Evolutionary conservation across 2,329 filamentous ascomycete genomes (phyloP).

Genomic region (Cercospora zeae-maydis): DNA sequence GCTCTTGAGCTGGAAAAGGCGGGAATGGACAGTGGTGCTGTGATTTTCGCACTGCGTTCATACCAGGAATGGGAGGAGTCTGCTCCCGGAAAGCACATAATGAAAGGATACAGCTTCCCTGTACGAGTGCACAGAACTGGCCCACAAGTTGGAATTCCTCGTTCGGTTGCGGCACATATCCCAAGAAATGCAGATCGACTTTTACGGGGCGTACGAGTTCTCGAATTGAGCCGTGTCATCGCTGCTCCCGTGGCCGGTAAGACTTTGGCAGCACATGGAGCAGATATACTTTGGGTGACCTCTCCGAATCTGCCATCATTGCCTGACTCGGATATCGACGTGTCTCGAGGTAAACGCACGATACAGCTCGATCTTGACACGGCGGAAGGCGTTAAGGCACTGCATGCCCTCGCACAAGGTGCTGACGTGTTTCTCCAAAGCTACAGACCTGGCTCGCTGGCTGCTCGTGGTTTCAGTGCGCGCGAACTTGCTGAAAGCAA

Average conservation of each 20-base stretch:
- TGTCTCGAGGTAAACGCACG: conserved; percentile 30
- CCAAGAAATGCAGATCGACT: conserved; percentile 16
- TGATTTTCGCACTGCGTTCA: conserved; percentile 51
- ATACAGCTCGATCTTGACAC: conserved; percentile 37
- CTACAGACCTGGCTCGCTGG: conserved; percentile 49
- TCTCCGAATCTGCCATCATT: conserved; percentile 28
- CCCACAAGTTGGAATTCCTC: neutral
- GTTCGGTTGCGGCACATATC: conserved; percentile 28
- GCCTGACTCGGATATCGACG: conserved; percentile 30
- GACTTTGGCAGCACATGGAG: conserved; percentile 33
- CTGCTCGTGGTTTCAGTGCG: conserved; percentile 42
- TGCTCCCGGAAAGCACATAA: conserved; percentile 37
- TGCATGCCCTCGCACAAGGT: conserved; percentile 35
- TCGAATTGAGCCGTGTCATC: conserved; percentile 32
- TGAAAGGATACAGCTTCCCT: neutral
- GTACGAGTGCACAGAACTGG: neutral
- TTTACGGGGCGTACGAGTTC: conserved; percentile 39
- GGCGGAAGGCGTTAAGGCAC: conserved; percentile 22
- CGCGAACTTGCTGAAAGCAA: conserved; percentile 41
- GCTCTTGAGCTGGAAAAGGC: conserved; percentile 49
- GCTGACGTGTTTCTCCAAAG: conserved; percentile 47
- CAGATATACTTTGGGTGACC: conserved; percentile 33
- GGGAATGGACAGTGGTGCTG: conserved; percentile 42
- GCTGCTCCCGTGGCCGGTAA: conserved; percentile 31
- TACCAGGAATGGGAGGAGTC: conserved; percentile 52